Percentiles rank a stretch among this genome's conserved stretches.
Evolutionary conservation across 2,329 filamentous ascomycete genomes (phyloP).

Genomic region (Calonectria pteridis): DNA sequence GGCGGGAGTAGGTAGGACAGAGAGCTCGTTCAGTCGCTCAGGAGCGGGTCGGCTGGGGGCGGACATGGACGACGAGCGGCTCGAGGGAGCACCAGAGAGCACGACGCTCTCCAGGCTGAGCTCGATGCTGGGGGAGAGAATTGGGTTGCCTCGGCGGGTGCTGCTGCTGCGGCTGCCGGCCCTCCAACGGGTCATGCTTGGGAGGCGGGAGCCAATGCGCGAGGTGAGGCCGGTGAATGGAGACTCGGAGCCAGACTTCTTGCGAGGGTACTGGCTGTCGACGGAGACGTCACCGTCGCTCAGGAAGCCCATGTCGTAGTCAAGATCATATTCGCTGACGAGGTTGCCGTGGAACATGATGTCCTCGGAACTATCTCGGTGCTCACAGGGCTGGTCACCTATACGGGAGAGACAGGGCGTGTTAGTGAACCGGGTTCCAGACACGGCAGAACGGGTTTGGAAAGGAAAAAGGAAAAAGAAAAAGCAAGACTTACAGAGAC

Average conservation of each 20-base stretch:
- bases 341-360: constrained; percentile 51
- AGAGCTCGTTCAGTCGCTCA: constrained; percentile 63
- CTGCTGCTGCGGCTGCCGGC: constrained; percentile 52
- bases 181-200: constrained; percentile 65
- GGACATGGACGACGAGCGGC: constrained; percentile 83
- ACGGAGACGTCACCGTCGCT: constrained; percentile 71
- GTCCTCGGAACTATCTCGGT: constrained; percentile 61
- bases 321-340: constrained; percentile 60
- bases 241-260: constrained; percentile 69
- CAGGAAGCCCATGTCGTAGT: constrained; percentile 77
- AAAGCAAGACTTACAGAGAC: constrained; percentile 75
- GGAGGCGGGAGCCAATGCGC: constrained; percentile 73
- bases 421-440: constrained; percentile 23
- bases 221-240: constrained; percentile 73
- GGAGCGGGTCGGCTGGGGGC: constrained; percentile 63
- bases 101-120: constrained; percentile 82
- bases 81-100: constrained; percentile 76
- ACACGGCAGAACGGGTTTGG: constrained; percentile 10
- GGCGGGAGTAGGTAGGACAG: constrained; percentile 71
- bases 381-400: constrained; percentile 74
- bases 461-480: background rate
- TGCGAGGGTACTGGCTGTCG: constrained; percentile 58
- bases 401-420: constrained; percentile 26
- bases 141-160: constrained; percentile 52
- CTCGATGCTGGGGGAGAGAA: constrained; percentile 79